Evolutionary conservation across 1,139 yeast species (phyloP).

Genomic region (Candida tunisiensis): DNA sequence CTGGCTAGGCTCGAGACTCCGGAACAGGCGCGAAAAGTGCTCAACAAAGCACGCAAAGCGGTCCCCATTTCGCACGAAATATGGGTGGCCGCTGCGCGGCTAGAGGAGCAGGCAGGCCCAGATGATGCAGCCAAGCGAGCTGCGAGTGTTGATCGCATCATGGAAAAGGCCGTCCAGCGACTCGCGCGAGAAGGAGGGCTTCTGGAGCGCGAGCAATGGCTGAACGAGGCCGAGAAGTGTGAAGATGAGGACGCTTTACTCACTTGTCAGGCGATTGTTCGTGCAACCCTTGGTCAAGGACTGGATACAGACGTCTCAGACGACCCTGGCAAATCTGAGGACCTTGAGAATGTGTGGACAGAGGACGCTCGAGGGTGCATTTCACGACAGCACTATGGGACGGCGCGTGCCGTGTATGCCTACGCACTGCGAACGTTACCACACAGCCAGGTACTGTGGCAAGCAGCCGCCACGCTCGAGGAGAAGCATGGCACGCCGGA

Average conservation of each 20-base stretch:
- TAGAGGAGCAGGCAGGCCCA: conserved; percentile 42
- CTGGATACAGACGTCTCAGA: conserved; percentile 11
- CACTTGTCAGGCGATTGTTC: conserved; percentile 20
- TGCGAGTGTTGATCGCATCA: conserved; percentile 24
- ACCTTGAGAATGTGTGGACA: conserved; percentile 16
- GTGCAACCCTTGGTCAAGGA: conserved; percentile 16
- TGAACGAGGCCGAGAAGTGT: conserved; percentile 27
- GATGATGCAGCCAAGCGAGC: too few species aligned
- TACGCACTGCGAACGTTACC: conserved; percentile 33
- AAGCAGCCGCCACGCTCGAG: conserved; percentile 30
- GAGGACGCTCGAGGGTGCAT: conserved; percentile 20
- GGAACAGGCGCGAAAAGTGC: conserved; percentile 32
- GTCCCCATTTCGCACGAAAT: conserved; percentile 35
- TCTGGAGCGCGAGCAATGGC: conserved; percentile 27
- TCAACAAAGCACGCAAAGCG: conserved; percentile 38
- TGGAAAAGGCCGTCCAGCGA: conserved; percentile 38
- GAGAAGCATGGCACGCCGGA: conserved; percentile 18
- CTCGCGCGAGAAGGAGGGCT: conserved; percentile 16
- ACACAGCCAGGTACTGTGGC: conserved; percentile 37
- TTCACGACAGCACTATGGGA: conserved; percentile 15
- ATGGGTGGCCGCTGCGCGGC: conserved; percentile 56
- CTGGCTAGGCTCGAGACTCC: conserved; percentile 30
- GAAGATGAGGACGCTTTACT: conserved; percentile 17
- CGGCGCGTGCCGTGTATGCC: conserved; percentile 33
- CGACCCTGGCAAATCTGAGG: too few species aligned